Conservation (phyloP, 192 early-diverging fungal species). For the Phycomyces nitens region DNA sequence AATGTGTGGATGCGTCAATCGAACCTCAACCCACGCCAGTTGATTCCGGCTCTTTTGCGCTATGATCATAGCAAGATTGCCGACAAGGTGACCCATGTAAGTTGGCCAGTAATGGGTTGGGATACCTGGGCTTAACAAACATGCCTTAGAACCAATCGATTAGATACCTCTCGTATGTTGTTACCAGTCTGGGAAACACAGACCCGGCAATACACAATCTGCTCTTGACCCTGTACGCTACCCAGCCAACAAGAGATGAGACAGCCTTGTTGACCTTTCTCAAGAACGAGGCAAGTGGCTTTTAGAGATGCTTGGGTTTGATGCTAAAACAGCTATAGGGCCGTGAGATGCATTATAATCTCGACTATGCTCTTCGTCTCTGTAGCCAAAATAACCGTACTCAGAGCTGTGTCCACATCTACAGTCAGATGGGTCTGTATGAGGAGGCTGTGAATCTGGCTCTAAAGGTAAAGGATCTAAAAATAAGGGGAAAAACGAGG, state of each 20-base stretch:
- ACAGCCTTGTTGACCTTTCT: conserved; percentile 74
- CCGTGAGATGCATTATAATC: conserved; percentile 78
- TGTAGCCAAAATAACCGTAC: conserved; percentile 80
- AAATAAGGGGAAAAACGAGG: neutral
- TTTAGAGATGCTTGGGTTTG: too few species aligned
- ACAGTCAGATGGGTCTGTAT: conserved; percentile 80
- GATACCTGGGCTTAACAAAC: too few species aligned
- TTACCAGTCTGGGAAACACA: conserved; percentile 68
- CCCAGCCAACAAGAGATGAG: conserved; percentile 63
- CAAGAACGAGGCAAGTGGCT: conserved; percentile 57
- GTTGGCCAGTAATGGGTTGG: neutral
- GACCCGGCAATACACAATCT: conserved; percentile 95
- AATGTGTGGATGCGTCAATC: conserved; percentile 84
- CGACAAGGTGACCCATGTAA: conserved; percentile 34
- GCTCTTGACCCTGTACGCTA: conserved; percentile 75
- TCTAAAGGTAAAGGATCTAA: conserved; percentile 55
- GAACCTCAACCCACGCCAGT: conserved; percentile 72
- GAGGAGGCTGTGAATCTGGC: conserved; percentile 93
- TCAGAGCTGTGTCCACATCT: conserved; percentile 87
- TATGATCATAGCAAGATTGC: conserved; percentile 57
- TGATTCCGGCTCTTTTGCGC: conserved; percentile 86
- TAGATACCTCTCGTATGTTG: conserved; percentile 83
- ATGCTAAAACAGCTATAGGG: conserved; percentile 56
- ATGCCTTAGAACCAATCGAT: conserved; percentile 91
- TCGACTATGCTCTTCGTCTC: conserved; percentile 88